Evolutionary conservation across 805 yeast species (phyloP).

Genomic region (Starmerella davenportii): DNA sequence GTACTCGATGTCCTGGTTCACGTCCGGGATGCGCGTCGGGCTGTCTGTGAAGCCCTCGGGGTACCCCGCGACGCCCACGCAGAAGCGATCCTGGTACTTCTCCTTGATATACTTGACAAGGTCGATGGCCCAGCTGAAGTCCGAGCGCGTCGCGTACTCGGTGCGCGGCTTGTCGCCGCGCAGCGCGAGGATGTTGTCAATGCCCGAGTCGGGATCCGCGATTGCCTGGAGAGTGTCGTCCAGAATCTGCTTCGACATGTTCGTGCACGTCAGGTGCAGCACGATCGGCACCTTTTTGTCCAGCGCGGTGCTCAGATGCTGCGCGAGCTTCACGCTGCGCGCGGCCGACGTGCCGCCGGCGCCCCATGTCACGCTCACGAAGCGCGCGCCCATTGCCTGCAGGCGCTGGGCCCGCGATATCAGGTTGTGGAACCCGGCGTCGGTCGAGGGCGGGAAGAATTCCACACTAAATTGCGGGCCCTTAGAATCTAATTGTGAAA

Average conservation of each 20-base stretch:
- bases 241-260: conserved; percentile 57
- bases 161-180: conserved; percentile 88
- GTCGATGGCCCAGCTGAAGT: conserved; percentile 44
- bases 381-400: conserved; percentile 73
- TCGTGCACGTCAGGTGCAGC: conserved; percentile 89
- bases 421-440: conserved; percentile 58
- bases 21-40: conserved; percentile 39
- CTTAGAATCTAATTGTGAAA: conserved; percentile 27
- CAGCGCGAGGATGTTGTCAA: conserved; percentile 73
- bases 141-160: conserved; percentile 31
- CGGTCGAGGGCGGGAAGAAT: conserved; percentile 92
- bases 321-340: conserved; percentile 70
- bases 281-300: conserved; percentile 59
- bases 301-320: conserved; percentile 53
- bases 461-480: conserved; percentile 69
- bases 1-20: conserved; percentile 53
- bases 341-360: conserved; percentile 92
- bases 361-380: conserved; percentile 94
- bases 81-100: conserved; percentile 61
- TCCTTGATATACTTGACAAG: conserved; percentile 57
- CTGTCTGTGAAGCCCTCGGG: conserved; percentile 66
- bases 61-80: conserved; percentile 93
- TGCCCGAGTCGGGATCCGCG: conserved; percentile 57
- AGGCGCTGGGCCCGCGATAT: conserved; percentile 75
- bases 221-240: conserved; percentile 48